Conservation (phyloP, 116 monocot species). For the Posidonia oceanica region DNA sequence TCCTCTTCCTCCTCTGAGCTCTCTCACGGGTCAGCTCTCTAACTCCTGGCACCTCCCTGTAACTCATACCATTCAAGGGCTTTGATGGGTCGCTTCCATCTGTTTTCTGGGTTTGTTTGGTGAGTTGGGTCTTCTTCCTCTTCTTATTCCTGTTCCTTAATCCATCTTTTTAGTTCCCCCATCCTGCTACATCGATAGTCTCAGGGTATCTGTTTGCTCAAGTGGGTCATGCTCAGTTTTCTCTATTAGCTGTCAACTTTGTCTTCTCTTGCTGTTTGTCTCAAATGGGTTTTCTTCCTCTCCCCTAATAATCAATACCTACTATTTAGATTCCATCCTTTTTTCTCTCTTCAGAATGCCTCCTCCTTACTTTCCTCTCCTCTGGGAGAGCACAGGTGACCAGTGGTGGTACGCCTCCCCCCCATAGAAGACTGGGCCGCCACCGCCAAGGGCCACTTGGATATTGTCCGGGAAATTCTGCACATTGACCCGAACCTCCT, state of each 20-base stretch:
- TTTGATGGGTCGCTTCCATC: too few species aligned
- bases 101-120: too few species aligned
- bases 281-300: conserved; percentile 2
- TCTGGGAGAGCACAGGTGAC: conserved; percentile 95
- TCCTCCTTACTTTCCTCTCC: conserved; percentile 71
- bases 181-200: background rate
- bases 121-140: too few species aligned
- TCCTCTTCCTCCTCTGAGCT: too few species aligned
- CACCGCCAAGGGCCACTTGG: conserved; percentile 87
- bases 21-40: too few species aligned
- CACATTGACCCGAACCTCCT: conserved; percentile 79
- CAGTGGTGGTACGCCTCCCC: conserved; percentile 99
- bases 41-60: too few species aligned
- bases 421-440: conserved; percentile 90
- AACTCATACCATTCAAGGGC: too few species aligned
- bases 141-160: too few species aligned
- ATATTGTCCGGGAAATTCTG: conserved; percentile 81
- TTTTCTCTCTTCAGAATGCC: conserved; percentile 10
- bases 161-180: too few species aligned
- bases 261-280: background rate
- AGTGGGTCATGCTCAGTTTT: background rate
- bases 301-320: background rate
- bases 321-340: background rate
- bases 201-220: background rate
- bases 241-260: background rate